Base-by-base conservation (phyloP, 768 basidiomycete species). In the Rhodosporidiobolus sp. region DNA sequence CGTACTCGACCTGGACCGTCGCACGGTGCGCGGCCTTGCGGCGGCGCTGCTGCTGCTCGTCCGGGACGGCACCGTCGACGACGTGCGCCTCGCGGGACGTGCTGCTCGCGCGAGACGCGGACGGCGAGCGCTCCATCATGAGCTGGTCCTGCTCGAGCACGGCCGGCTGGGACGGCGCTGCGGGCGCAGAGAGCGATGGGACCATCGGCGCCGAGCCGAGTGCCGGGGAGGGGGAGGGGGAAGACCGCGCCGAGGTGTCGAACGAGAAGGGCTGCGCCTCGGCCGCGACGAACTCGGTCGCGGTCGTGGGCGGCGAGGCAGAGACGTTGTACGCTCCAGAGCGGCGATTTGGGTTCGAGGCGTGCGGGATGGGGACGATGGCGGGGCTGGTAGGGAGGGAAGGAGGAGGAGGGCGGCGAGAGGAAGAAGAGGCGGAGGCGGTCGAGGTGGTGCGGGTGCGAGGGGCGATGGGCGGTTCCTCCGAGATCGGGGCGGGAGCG, bases 1-100 rank as follows among this genome's bases (percentile, higher is more conserved):
- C 90, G 77, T 97, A 98, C 81, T 99, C 96, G 70, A 98, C 90
- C 81, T 98, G 96, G 58, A 98, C 91, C 17, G 96, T 98, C 81
- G 98, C 94, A 60, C 93, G 84, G 81, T 84, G 84, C 4, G 82
- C 82, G 70, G 83, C 87, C 74, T 85, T 83, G 66, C 83, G 79
- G 43, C 80, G 69, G 60, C 88, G 83, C 8, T 59, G 46, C n/a
- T 43, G 35, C 38, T 56, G 58, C 52, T 60, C 57, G 46, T 54
- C 28, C 49, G 22, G 22, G 64, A 28, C 54, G 34, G 20, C 26
- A 52, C 20, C 3, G 20, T 5, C 20, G 59, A 49, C 48, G 52
- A 50, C 4, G 30, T 10, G 28, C 17, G 11, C 24, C 11, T 45
- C 45, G 59, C 45, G 9, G 61, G 43, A 5, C 43, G 55, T 6